Conservation (phyloP, 257 asterid species). For the Solanum pimpinellifolium region DNA sequence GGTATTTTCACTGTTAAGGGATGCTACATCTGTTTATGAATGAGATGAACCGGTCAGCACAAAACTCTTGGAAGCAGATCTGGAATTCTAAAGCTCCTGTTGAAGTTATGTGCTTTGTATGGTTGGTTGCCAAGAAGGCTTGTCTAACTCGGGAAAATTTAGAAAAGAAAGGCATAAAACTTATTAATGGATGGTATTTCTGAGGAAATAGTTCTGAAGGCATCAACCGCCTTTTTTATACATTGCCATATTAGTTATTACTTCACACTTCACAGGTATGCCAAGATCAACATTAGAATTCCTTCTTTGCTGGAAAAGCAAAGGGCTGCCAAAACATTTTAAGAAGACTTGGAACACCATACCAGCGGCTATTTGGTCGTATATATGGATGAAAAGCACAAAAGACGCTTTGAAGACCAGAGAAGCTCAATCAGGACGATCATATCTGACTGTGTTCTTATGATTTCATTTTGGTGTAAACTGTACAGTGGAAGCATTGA, state of each 20-base stretch:
- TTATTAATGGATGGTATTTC: neutral
- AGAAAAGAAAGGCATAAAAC: neutral
- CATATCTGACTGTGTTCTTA: neutral
- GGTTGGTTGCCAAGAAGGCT: neutral
- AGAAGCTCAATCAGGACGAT: neutral
- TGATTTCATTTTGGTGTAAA: neutral
- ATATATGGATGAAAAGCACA: neutral
- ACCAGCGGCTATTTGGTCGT: neutral
- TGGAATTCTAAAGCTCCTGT: neutral
- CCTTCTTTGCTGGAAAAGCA: neutral
- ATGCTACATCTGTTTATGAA: neutral
- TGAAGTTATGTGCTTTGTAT: neutral
- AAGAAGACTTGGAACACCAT: neutral
- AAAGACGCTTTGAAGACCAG: neutral
- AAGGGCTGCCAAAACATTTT: neutral
- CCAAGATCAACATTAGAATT: neutral
- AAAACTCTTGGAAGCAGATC: neutral
- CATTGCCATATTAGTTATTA: neutral
- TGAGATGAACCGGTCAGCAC: neutral
- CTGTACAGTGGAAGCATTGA: neutral
- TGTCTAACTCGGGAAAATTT: neutral
- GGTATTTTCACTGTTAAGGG: neutral
- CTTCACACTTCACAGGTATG: neutral
- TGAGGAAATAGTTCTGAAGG: neutral
- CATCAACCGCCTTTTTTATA: neutral